Base-by-base conservation (phyloP, 1,284 basidiomycete species). In the Fomitiporia mediterranea region DNA sequence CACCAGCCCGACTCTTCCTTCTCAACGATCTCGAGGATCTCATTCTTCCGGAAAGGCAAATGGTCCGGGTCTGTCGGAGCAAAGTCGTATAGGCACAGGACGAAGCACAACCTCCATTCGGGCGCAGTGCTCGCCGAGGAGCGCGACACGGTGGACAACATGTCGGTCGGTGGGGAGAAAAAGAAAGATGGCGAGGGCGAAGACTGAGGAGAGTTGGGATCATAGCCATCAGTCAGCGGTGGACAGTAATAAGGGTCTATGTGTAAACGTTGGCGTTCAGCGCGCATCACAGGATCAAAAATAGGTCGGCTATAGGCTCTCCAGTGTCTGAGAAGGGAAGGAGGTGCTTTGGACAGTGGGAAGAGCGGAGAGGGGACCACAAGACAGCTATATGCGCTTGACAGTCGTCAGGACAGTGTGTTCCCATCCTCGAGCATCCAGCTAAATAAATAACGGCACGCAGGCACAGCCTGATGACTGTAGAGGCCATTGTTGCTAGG, bases 1-100 rank as follows among this genome's bases (percentile, higher is more conserved):
- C 86, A 89, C 87, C 87, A 89, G 5, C 88, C 87, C 3, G 81
- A 79, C n/a, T 77, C 74, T 67, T 89, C 85, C 66, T 77, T 74
- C 67, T 81, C 81, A 39, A 89, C 73, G 49, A 90, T 73, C 28
- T 80, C 77, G 28, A 90, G 69, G 9, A 89, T 76, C 60, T 89
- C 87, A 60, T 81, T 79, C 69, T 79, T 79, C 37, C 68, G 68
- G 67, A 89, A 88, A 1, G 78, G 70, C 15, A 89, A 74, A 57
- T 84, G 82, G 63, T 77, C 78, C 9, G 74, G 69, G 61, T 89
- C 88, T 17, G 75, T 70, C 2, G 84, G 78, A 19, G 73, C 64
- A 62, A 85, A 89, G 69, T 89, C 83, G 64, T 83, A 77, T 64
- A 85, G 71, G 67, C 84, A 86, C 11, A 85, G 66, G 23, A 82